These are phyloP conservation scores for Penicillium capsulatum DNA, from an alignment of 2,329 filamentous ascomycete genomes.

Conservation along the genomic window DNA sequence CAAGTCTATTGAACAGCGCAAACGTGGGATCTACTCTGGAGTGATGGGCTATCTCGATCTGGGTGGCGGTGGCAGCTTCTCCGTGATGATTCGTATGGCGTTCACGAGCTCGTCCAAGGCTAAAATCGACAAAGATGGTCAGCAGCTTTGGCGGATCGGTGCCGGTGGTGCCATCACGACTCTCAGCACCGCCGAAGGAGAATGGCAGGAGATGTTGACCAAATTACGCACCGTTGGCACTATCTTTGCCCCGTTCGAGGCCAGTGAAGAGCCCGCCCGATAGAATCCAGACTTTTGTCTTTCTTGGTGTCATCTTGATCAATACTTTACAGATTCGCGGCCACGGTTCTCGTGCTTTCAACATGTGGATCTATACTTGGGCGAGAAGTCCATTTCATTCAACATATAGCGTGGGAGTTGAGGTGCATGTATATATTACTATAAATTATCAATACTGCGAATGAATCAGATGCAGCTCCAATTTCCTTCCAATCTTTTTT, in stretches of 20 bases:
- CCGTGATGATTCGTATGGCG: slow-evolving; percentile 80
- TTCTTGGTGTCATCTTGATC: background rate
- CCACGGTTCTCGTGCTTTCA: slow-evolving; percentile 29
- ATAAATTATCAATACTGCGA: too few relatives aligned
- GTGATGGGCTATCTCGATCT: slow-evolving; percentile 88
- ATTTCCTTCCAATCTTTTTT: too few relatives aligned
- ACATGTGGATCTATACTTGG: slow-evolving; percentile 23
- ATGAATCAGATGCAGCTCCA: too few relatives aligned
- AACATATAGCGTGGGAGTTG: slow-evolving; percentile 30
- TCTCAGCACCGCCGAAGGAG: slow-evolving; percentile 71
- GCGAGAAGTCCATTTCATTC: slow-evolving; percentile 21
- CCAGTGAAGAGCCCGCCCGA: background rate
- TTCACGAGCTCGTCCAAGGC: slow-evolving; percentile 47
- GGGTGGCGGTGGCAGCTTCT: slow-evolving; percentile 81
- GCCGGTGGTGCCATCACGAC: slow-evolving; percentile 88
- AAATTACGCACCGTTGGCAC: slow-evolving; percentile 55
- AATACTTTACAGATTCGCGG: too few relatives aligned
- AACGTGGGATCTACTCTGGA: slow-evolving; percentile 76
- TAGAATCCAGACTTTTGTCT: background rate
- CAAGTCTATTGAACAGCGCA: slow-evolving; percentile 59
- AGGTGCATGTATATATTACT: too few relatives aligned
- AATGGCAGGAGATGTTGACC: slow-evolving; percentile 86
- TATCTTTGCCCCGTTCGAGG: slow-evolving; percentile 36
- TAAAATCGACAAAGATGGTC: slow-evolving; percentile 6
- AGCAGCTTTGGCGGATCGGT: slow-evolving; percentile 68